phyloP scores from a whole-genome alignment of 169 alveolate species.

The Plasmodium yoelii region DNA sequence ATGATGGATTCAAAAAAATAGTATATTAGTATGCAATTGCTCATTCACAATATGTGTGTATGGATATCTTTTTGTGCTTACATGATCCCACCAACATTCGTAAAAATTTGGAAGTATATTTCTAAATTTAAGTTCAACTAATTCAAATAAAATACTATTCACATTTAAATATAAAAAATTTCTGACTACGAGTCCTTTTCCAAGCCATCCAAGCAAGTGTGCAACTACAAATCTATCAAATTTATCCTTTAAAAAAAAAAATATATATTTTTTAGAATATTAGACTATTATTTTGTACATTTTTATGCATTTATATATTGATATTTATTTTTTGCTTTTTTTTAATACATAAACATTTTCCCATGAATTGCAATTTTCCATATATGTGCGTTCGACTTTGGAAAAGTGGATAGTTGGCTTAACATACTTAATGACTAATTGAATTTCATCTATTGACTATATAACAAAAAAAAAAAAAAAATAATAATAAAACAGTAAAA shows the following conservation, averaged over 20 bases:
- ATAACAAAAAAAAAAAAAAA: conserved; percentile 9
- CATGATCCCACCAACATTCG: conserved; percentile 77
- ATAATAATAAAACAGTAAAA: not conserved
- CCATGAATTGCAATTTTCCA: conserved; percentile 38
- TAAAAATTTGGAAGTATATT: conserved; percentile 68
- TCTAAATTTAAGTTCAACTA: conserved; percentile 50
- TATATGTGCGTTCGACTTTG: conserved; percentile 34
- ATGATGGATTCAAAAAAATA: not conserved
- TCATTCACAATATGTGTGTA: not conserved
- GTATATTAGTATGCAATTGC: not conserved
- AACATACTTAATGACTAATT: not conserved
- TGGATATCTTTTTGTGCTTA: conserved; percentile 18
- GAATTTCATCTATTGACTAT: conserved; percentile 30
- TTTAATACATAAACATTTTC: conserved; percentile 12
- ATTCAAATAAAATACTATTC: conserved; percentile 40
- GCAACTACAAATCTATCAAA: conserved; percentile 38
- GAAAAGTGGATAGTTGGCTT: conserved; percentile 14
- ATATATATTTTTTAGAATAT: not conserved
- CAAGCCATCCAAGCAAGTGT: conserved; percentile 41
- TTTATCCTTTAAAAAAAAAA: conserved; percentile 60
- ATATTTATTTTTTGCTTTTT: conserved; percentile 10
- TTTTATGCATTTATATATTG: not conserved
- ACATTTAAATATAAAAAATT: conserved; percentile 38
- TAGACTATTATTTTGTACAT: not conserved
- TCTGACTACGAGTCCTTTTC: conserved; percentile 21